Base-by-base conservation (phyloP, 2,329 filamentous ascomycete species). In the Byssochlamys sp. region DNA sequence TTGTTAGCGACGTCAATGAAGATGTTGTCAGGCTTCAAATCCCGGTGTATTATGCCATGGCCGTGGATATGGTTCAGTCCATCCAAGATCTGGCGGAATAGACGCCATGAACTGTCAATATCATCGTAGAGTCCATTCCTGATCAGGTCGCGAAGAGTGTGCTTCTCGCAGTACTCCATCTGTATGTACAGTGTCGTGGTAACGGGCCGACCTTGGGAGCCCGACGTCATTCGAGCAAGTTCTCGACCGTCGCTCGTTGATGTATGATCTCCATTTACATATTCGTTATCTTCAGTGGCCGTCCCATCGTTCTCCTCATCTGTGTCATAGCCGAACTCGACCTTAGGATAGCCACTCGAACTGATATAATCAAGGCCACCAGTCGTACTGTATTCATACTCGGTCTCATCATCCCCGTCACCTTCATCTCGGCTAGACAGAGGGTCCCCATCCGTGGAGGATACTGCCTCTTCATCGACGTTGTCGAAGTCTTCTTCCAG, bases 101-200 rank as follows among this genome's bases (percentile, higher is more conserved):
- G 78, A 29, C 91, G 85, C 94, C 94, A 99, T 14, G 88, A 84
- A 66, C 95, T 88, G 28, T 90, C 82, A 1, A 82, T 80, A 58
- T 91, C 85, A 63, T 89, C 85, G 64, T 84, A 84, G 10, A 97
- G 76, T 29, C 85, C 87, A 65, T 87, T 84, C 25, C 84, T 81
- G 58, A 99, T 95, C 29, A 96, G 75, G 77, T 97, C 91, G 24
- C 91, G 87, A 31, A 99, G 81, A 0, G 94, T 97, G 63, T 89
- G 84, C 69, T 92, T 94, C 70, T 97, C 92, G 68, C 94, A 99
- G 64, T 96, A 95, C 70, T 99, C 94, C 94, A 99, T 99, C 60
- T 95, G 94, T 57, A 99, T 97, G 70, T 96, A 99, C 49, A 99
- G 80, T 5, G 91, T 86, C 0, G 88, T 91, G 55, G 83, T 83